phyloP scores from a whole-genome alignment of 148 eudicot genomes.

The Pouteria glomerata region DNA sequence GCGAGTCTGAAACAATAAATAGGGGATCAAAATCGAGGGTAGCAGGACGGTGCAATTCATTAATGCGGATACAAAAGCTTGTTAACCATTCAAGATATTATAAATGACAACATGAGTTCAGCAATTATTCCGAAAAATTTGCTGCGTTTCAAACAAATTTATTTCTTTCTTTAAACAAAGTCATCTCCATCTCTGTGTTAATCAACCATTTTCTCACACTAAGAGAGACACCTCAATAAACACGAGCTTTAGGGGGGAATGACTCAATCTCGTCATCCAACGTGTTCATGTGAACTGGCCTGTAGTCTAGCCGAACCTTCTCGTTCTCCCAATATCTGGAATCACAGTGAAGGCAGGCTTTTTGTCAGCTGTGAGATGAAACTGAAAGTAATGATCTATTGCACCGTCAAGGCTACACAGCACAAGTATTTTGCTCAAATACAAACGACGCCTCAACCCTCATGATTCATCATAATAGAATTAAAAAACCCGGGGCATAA shows the following conservation, averaged over 20 bases:
- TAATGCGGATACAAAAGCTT: slow-evolving; percentile 3
- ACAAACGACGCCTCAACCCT: neutral
- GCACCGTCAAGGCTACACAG: neutral
- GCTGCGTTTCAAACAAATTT: neutral
- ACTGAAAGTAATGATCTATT: neutral
- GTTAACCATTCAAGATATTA: neutral
- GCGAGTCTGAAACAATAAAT: too few species aligned
- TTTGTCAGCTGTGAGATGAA: neutral
- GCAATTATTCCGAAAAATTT: slow-evolving; percentile 16
- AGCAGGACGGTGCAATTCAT: neutral
- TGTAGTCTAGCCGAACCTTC: slow-evolving; percentile 75
- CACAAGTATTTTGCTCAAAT: neutral
- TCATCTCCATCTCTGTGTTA: neutral
- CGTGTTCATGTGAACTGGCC: slow-evolving; percentile 90
- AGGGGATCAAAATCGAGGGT: too few species aligned
- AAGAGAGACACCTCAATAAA: slow-evolving; percentile 35
- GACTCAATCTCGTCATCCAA: slow-evolving; percentile 80
- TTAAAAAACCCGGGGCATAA: neutral
- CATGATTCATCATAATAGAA: neutral
- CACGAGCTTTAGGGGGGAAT: slow-evolving; percentile 93
- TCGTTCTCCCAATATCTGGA: slow-evolving; percentile 84
- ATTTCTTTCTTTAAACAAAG: slow-evolving; percentile 5
- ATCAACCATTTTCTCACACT: neutral
- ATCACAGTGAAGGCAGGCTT: slow-evolving; percentile 1
- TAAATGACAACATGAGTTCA: slow-evolving; percentile 8